These are phyloP conservation scores for Chenopodium formosanum DNA, from an alignment of 148 eudicot genomes.

Conservation along the genomic window DNA sequence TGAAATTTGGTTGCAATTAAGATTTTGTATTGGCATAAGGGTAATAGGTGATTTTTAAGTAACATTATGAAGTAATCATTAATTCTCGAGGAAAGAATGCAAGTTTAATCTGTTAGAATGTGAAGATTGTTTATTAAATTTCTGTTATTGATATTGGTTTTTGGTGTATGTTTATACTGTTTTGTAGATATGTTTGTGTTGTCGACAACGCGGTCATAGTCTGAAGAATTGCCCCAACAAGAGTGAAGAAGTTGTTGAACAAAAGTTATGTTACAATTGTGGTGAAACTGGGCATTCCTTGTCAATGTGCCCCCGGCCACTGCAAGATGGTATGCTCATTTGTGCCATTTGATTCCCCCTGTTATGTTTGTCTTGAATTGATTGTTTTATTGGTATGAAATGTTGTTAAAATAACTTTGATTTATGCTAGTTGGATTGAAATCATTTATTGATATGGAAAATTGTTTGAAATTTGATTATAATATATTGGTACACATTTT, in stretches of 20 bases:
- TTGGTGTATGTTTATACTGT: slow-evolving; percentile 7
- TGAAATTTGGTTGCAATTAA: too few relatives aligned
- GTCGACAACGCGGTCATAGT: slow-evolving; percentile 88
- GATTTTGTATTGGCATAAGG: too few relatives aligned
- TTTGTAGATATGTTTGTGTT: slow-evolving; percentile 75
- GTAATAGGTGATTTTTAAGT: too few relatives aligned
- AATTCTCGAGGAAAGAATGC: too few relatives aligned
- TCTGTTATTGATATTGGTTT: slow-evolving; percentile 2
- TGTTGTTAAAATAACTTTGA: not conserved
- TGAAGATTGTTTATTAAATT: not conserved
- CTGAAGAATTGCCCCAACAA: slow-evolving; percentile 79
- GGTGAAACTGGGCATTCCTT: slow-evolving; percentile 81
- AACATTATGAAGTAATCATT: too few relatives aligned
- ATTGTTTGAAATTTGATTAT: not conserved
- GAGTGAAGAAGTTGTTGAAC: slow-evolving; percentile 50
- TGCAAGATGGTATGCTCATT: slow-evolving; percentile 60
- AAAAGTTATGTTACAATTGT: slow-evolving; percentile 85
- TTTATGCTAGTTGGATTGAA: not conserved
- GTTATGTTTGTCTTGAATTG: not conserved
- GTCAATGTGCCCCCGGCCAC: slow-evolving; percentile 59
- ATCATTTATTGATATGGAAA: too few relatives aligned
- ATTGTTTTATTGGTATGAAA: not conserved
- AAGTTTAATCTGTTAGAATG: not conserved
- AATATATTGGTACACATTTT: too few relatives aligned
- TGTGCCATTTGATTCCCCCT: not conserved